Evolutionary conservation across 352 stramenopile species (phyloP), one percentile per base, ranked within the genome.

Genomic region (Phytophthora parvispora): DNA sequence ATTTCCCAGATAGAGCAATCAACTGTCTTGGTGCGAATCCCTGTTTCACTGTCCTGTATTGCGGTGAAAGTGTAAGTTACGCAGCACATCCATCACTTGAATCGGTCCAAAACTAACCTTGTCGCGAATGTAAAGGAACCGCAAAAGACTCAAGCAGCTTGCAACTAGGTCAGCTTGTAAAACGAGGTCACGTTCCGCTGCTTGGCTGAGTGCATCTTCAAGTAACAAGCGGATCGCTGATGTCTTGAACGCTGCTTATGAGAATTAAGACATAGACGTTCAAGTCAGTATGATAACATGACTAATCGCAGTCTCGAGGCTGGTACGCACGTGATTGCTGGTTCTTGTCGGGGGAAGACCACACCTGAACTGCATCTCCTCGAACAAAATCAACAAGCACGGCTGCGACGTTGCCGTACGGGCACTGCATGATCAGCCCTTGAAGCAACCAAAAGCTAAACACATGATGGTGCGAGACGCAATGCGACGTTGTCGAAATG

Each of bases 391-490:
- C 87, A 7, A 95, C 56, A 16, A 95, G 50, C 18, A 90, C 74
- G 6, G 87, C 87, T 10, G 70, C 63, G 13, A 93, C 83, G 20
- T 95, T 95, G 9, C 77, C 86, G 57, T 94, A 95, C 3, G 86
- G 87, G 43, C 87, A 95, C 34, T 81, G 77, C 15, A 86, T 54
- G 4, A 75, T 55, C 15, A 95, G 40, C 16, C 43, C 48, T n/a
- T 51, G 62, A 13, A 93, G 61, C 34, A 93, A 28, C 50, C 47
- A 75, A 55, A 94, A 92, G 9, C 86, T 91, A 42, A 48, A 57
- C 51, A 28, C n/a, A n/a, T n/a, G n/a, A n/a, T n/a, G n/a, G n/a
- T n/a, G n/a, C n/a, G n/a, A n/a, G n/a, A n/a, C n/a, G n/a, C n/a
- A n/a, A n/a, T n/a, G n/a, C n/a, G n/a, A n/a, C n/a, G n/a, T n/a